Evolutionary conservation across 1,284 basidiomycete species (phyloP).

Genomic region (Cryptococcus sp.): DNA sequence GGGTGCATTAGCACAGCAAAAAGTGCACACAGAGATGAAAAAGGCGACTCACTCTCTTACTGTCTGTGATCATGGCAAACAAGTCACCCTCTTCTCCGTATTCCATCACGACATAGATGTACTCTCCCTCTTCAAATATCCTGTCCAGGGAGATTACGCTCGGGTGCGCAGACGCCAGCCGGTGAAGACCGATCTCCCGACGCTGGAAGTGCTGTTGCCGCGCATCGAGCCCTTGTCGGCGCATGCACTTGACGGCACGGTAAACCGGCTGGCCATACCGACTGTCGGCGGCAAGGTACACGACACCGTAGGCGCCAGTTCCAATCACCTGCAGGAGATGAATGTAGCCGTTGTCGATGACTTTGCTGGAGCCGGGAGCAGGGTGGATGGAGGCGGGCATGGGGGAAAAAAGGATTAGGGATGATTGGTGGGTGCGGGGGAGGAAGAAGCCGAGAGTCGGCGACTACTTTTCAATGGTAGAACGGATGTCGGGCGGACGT

Average conservation of each 20-base stretch:
- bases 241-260: conserved; percentile 86
- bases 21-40: not conserved
- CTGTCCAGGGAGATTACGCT: conserved; percentile 86
- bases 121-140: conserved; percentile 68
- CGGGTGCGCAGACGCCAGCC: conserved; percentile 65
- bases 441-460: not conserved
- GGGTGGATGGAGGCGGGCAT: conserved; percentile 19
- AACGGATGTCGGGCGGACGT: not conserved
- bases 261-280: conserved; percentile 54
- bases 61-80: conserved; percentile 69
- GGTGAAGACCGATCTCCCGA: conserved; percentile 62
- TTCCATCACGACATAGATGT: conserved; percentile 62
- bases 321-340: conserved; percentile 88
- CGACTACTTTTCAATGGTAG: not conserved
- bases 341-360: conserved; percentile 73
- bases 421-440: conserved; percentile 1
- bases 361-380: conserved; percentile 21
- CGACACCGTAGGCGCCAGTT: conserved; percentile 92
- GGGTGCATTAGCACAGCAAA: conserved; percentile 11
- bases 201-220: conserved; percentile 79
- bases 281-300: conserved; percentile 78
- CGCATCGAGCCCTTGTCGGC: conserved; percentile 58
- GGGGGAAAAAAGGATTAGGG: not conserved
- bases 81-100: conserved; percentile 84
- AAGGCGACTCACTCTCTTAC: conserved; percentile 44